Evolutionary conservation across 345 rosid species (phyloP), one percentile per base, ranked within the genome.

Genomic region (Salix brachista): DNA sequence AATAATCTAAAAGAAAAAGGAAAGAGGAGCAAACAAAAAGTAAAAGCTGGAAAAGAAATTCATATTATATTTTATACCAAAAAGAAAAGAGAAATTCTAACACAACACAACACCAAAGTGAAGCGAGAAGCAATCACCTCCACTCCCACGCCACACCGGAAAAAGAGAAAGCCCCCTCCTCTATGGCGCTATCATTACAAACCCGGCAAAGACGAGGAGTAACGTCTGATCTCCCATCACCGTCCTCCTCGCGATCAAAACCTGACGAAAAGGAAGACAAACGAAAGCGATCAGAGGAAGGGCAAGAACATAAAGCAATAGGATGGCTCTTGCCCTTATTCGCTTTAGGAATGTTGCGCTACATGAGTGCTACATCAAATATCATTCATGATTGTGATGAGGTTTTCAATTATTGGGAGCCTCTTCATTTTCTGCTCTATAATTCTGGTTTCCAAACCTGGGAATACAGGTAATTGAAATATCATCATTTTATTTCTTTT

Each of bases 321-420:
- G 83, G 89, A 50, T 96, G 99, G 98, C 85, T 93, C 72, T 32
- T 88, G 78, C 92, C 92, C 70, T n/a, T 93, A 70, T 46, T 96
- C 11, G 92, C 90, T 17, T 77, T 96, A 23, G 97, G 92, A 60
- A 75, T 93, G 85, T 83, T 96, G 17, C 87, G 99, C 36, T 96
- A 96, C 86, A 91, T 96, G 94, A 96, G 99, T 85, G 97, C 97
- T 77, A 91, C 97, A 21, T 87, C 99, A n/a, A 96, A 96, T 77
- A 96, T 96, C 80, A 69, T 96, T 64, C 99, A 96, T 80, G 99
- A 96, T 87, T 96, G 99, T 79, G 98, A 96, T 54, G 99, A 93
- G 90, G 98, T 93, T 70, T 96, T 96, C 80, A 96, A 96, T 80
- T 96, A 96, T 83, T 96, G 99, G 99, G 98, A 96, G 80, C 99